Conservation (phyloP, 345 rosid genomes). For the Erucastrum elatum region DNA sequence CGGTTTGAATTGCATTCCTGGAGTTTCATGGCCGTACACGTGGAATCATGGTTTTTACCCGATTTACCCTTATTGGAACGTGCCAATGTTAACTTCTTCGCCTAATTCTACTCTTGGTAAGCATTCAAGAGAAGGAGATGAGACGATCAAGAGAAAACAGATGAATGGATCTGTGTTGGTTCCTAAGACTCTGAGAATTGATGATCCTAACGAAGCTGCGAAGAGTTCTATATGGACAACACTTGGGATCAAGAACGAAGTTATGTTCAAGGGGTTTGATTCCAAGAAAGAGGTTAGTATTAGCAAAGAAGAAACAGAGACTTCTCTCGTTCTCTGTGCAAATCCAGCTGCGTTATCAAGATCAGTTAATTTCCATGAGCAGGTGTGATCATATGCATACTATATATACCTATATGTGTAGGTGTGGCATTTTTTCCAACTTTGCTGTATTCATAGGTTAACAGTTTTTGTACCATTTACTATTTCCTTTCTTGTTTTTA, state of each 20-base stretch:
- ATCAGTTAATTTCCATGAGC: conserved; percentile 69
- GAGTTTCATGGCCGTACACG: conserved; percentile 78
- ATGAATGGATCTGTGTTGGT: conserved; percentile 57
- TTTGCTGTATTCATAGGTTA: conserved; percentile 1
- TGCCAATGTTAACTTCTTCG: conserved; percentile 51
- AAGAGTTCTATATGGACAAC: conserved; percentile 81
- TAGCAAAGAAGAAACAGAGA: conserved; percentile 37
- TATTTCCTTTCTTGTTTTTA: not conserved
- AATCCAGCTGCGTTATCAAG: conserved; percentile 93
- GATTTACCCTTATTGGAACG: conserved; percentile 67
- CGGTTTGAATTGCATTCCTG: conserved; percentile 51
- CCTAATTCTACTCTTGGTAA: conserved; percentile 57
- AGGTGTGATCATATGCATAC: conserved; percentile 31
- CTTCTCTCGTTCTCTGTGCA: conserved; percentile 51
- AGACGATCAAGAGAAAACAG: conserved; percentile 22
- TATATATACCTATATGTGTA: not conserved
- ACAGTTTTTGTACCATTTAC: conserved; percentile 14
- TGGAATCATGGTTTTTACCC: conserved; percentile 61
- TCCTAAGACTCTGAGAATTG: conserved; percentile 72
- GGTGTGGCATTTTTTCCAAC: not conserved
- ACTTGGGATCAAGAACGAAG: conserved; percentile 62
- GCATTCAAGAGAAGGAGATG: conserved; percentile 56
- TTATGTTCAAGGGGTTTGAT: conserved; percentile 57
- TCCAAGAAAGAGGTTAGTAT: conserved; percentile 46
- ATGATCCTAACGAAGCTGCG: conserved; percentile 70